Evolutionary conservation across 768 basidiomycete species (phyloP).

Genomic region (Mrakia hoshinonis): DNA sequence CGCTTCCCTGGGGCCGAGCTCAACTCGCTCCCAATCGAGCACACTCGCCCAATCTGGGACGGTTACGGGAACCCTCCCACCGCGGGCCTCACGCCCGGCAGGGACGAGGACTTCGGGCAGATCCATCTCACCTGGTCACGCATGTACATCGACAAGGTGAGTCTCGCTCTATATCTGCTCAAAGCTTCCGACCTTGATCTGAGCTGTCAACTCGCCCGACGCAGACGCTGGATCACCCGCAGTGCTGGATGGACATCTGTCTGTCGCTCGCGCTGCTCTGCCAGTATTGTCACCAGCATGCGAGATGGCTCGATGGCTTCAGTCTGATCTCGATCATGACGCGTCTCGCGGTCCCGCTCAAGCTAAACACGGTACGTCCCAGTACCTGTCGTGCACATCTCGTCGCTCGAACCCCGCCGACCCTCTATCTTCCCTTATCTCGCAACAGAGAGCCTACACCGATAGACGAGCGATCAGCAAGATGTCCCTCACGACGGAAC

Average conservation of each 20-base stretch:
- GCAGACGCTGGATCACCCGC: not conserved
- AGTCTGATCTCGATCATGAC: not conserved
- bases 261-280: constrained; percentile 3
- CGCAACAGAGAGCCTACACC: not conserved
- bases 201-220: not conserved
- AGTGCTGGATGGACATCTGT: not conserved
- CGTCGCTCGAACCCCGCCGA: not conserved
- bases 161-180: constrained; percentile 33
- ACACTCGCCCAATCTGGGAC: constrained; percentile 47
- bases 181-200: not conserved
- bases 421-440: not conserved
- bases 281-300: constrained; percentile 9
- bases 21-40: constrained; percentile 51
- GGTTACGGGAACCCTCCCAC: not conserved
- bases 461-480: not conserved
- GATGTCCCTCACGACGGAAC: not conserved
- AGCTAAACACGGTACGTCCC: not conserved
- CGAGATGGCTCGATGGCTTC: not conserved
- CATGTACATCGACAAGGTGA: constrained; percentile 40
- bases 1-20: constrained; percentile 60
- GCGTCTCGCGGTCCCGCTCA: not conserved
- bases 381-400: not conserved
- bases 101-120: constrained; percentile 55
- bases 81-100: constrained; percentile 40
- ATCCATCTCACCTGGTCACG: constrained; percentile 49